Evolutionary conservation across 2,329 filamentous ascomycete species (phyloP), one percentile per base, ranked within the genome.

Genomic region (Colletotrichum liaoningense): DNA sequence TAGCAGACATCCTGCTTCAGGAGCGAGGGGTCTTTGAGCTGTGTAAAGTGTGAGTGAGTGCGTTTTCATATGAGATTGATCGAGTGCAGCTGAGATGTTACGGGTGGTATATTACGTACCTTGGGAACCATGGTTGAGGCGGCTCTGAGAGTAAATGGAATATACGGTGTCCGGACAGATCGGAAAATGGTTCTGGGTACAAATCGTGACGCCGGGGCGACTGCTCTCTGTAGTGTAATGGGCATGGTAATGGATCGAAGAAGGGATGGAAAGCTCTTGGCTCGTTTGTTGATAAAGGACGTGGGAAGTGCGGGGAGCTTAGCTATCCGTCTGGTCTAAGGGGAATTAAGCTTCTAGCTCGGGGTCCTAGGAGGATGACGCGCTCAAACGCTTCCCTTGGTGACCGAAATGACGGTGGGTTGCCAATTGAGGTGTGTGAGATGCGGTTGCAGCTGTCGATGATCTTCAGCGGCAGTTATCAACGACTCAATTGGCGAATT

Each of bases 1-100:
- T 96, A 98, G 79, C 91, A 90, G 73, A 91, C 89, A 81, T 95
- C 90, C 77, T 93, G 91, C 86, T 97, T 98, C 79, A 98, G 90
- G 73, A 99, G 89, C 28, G 93, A 94, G 46, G 90, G 90, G 78
- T 96, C 94, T 80, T 92, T 94, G 79, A 96, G 90, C 92, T 95
- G 63, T 6, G 24, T 16, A 8, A 49, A 26, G 26, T 6, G 12
- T 38, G 75, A 73, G 67, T 56, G 22, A 22, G 58, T 24, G 16
- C 28, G 42, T 59, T 19, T 35, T 26, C 30, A 71, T 38, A 64
- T 54, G 11, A 24, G 14, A 22, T 22, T 26, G 60, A 22, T 19
- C 1, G 42, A 4, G 19, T 11, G 64, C 14, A 12, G n/a, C 26
- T 35, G 5, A 30, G 46, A 60, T 55, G 42, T 12, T 2, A 14